Percentiles rank a stretch among this genome's conserved stretches.
Evolutionary conservation across 192 early-diverging fungal genomes (phyloP).

Genomic region (Backusella parvicylindrica): DNA sequence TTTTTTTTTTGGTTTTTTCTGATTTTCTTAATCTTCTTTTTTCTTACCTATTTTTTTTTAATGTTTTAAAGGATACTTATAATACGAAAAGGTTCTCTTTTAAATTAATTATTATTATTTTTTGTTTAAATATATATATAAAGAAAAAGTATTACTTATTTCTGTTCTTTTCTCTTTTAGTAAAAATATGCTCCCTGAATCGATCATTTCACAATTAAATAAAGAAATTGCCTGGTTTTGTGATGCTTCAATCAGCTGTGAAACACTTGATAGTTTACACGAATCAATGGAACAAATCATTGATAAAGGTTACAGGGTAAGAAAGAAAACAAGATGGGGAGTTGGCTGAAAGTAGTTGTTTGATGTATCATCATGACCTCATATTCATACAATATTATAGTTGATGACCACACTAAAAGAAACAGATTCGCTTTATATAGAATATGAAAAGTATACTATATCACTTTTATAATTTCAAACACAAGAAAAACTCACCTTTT

Average conservation of each 20-base stretch:
- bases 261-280: conserved; percentile 1
- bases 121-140: background rate
- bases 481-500: background rate
- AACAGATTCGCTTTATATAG: conserved; percentile 1
- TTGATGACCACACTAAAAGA: background rate
- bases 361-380: background rate
- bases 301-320: conserved; percentile 3
- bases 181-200: background rate
- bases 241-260: background rate
- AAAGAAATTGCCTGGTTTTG: background rate
- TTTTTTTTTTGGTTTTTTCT: background rate
- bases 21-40: background rate
- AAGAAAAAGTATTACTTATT: background rate
- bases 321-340: background rate
- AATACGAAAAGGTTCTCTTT: background rate
- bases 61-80: background rate
- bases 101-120: background rate
- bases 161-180: background rate
- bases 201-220: background rate
- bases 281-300: background rate
- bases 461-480: background rate
- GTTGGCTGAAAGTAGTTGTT: background rate
- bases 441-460: background rate
- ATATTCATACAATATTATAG: background rate
- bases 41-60: background rate